Evolutionary conservation across 345 rosid species (phyloP).

Genomic region (Limnanthes douglasii): DNA sequence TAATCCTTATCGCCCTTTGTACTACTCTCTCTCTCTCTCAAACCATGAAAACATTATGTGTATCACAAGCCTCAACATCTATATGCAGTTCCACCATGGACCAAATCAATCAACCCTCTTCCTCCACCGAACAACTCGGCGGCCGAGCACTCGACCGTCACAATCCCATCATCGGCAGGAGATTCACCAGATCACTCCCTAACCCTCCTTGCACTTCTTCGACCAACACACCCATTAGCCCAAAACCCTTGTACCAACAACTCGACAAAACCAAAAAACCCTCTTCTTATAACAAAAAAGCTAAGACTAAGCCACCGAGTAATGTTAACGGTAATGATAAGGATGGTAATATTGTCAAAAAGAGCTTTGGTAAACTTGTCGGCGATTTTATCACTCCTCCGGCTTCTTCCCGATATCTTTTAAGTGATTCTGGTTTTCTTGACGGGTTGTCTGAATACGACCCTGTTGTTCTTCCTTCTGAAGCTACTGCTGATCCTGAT

Average conservation of each 20-base stretch:
- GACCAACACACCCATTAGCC: slow-evolving; percentile 21
- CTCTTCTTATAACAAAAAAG: slow-evolving; percentile 5
- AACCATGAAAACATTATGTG: too few relatives aligned
- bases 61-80: slow-evolving; percentile 88
- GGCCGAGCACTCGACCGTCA: slow-evolving; percentile 68
- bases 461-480: slow-evolving; percentile 11
- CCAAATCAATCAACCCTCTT: slow-evolving; percentile 19
- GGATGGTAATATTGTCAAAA: slow-evolving; percentile 14
- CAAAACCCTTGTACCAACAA: slow-evolving; percentile 22
- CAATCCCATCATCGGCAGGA: slow-evolving; percentile 68
- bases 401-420: slow-evolving; percentile 57
- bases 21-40: too few relatives aligned
- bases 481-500: slow-evolving; percentile 2
- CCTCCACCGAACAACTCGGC: slow-evolving; percentile 15
- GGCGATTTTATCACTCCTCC: slow-evolving; percentile 41
- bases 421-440: slow-evolving; percentile 24
- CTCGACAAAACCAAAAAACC: slow-evolving; percentile 11
- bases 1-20: too few relatives aligned
- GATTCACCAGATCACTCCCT: slow-evolving; percentile 20
- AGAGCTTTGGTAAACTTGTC: slow-evolving; percentile 20
- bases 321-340: slow-evolving; percentile 4
- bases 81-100: slow-evolving; percentile 46
- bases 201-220: slow-evolving; percentile 18
- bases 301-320: slow-evolving; percentile 5
- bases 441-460: slow-evolving; percentile 30